Percentiles rank a stretch among this genome's conserved stretches.
phyloP scores from a whole-genome alignment of 306 rosid genomes.

The Prosopis cineraria region DNA sequence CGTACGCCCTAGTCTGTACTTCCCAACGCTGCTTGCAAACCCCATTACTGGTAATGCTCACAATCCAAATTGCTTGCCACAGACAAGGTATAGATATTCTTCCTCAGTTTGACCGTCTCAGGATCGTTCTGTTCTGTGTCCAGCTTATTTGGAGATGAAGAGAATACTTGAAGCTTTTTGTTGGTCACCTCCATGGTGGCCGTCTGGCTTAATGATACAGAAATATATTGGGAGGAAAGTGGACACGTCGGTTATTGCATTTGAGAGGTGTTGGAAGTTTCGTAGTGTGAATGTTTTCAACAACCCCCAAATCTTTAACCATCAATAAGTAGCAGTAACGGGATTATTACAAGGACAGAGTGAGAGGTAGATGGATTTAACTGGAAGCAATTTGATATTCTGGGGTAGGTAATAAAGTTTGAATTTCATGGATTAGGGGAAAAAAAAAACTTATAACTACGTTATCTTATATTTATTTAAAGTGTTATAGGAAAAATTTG shows the following conservation, averaged over 20 bases:
- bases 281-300: neutral
- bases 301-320: neutral
- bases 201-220: neutral
- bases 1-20: slow-evolving; percentile 61
- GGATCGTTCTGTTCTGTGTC: neutral
- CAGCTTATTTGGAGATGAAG: slow-evolving; percentile 5
- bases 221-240: neutral
- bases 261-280: neutral
- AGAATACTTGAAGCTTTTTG: neutral
- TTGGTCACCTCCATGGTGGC: neutral
- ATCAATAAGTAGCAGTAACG: neutral
- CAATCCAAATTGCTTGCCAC: neutral
- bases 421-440: too few relatives aligned
- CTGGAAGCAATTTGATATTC: too few relatives aligned
- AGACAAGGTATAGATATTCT: neutral
- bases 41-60: slow-evolving; percentile 47
- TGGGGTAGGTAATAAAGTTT: too few relatives aligned
- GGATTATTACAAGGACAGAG: neutral
- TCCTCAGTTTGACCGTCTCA: neutral
- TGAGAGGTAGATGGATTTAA: neutral
- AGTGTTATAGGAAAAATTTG: too few relatives aligned
- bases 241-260: neutral
- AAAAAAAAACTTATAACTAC: too few relatives aligned
- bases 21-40: slow-evolving; percentile 50
- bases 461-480: too few relatives aligned